Base-by-base conservation (phyloP, 2,329 filamentous ascomycete species). In the Colletotrichum higginsianum region DNA sequence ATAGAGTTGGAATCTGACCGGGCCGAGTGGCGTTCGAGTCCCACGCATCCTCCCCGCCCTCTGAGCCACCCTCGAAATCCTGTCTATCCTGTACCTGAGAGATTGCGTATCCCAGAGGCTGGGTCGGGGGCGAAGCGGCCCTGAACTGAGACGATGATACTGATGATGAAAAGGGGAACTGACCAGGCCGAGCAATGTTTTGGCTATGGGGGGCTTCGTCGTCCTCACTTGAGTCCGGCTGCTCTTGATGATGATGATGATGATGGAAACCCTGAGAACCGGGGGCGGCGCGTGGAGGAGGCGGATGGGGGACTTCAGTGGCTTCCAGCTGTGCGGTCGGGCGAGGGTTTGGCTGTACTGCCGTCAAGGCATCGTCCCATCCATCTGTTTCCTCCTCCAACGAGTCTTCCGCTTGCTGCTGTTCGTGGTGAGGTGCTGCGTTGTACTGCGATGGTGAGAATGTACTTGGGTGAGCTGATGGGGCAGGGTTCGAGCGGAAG, bases 91-190 rank as follows among this genome's bases (percentile, higher is more conserved):
- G 69, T 13, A 65, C 52, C 2, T 69, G 69, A 16, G 69, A 64
- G 47, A 53, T 53, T n/a, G 46, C n/a, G 21, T 47, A 58, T 35
- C 65, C 58, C 26, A 46, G 65, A 38, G 53, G 68, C 18, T 65
- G 68, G 40, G 65, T 30, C 1, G 68, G 53, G 46, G 68, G 68
- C 44, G 68, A 52, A 35, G 65, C 21, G 13, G 64, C 65, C 58
- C 65, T 68, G 11, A 46, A 68, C 5, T 68, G 68, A 63, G 68
- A 71, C 63, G 65, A 57, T 55, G 68, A 71, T 71, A 65, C 68
- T 71, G 65, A 57, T 60, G 68, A 71, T 71, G 68, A 71, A 71
- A 71, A 63, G 68, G 68, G 68, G 58, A 68, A 71, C 65, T 71
- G 68, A 71, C 65, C 68, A 68, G 68, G 58, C 68, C 65, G 68